Evolutionary conservation across 1,284 basidiomycete genomes (phyloP), one percentile per base, ranked within the genome.

Genomic region (Austroboletus olivaceoglutinosus): DNA sequence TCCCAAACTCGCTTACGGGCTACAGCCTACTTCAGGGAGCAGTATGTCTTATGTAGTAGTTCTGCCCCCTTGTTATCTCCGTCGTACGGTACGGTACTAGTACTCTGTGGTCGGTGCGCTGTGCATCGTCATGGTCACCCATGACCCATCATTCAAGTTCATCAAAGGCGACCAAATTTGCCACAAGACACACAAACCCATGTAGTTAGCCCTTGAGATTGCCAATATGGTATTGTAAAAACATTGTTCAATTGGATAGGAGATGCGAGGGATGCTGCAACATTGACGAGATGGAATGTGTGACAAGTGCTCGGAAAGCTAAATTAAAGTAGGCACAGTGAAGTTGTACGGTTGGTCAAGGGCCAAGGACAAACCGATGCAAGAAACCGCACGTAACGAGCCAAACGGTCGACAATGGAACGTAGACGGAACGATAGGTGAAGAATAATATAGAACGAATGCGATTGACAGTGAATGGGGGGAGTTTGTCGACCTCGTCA

Each of bases 401-500:
- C 64, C 65, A 64, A 61, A 59, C 59, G 63, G 63, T 67, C 69
- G 67, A 73, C 66, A 51, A 40, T 48, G 56, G 47, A 58, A 53
- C 53, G 58, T 61, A 47, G 53, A 61, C 54, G 57, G 57, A 66
- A 69, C 69, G 73, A 85, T 85, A 86, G 78, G 73, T 85, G 81
- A 85, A 80, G 77, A 85, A 88, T 87, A 86, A 88, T 77, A 78
- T 82, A 81, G 73, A 79, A 77, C 70, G 73, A 75, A 74, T 73
- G 73, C 74, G 70, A 72, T 62, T 59, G 63, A 58, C 58, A 62
- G 56, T 57, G 64, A 61, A 67, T 67, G 48, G 55, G 64, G 56
- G 56, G 58, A 62, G 66, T 59, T 61, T 68, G 72, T 71, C 71
- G 70, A 70, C 72, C 71, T 73, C 71, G 70, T 73, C 72, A 70